phyloP scores from a whole-genome alignment of 176 grass and related monocot genomes.

The Miscanthus lutarioriparius region DNA sequence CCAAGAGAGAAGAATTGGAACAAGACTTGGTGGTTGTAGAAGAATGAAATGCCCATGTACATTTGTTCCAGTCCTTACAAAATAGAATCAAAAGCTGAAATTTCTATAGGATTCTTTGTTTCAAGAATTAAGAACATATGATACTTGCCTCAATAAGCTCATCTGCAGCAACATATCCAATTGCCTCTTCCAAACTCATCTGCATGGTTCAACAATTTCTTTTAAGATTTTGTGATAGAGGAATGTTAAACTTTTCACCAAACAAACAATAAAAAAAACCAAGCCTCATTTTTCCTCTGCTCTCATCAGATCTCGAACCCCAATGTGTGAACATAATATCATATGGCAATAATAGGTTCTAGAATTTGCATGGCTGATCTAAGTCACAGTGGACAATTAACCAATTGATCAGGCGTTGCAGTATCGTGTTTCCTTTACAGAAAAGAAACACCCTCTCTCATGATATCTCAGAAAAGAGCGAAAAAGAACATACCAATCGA shows the following conservation, averaged over 20 bases:
- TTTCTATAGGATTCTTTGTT: background rate
- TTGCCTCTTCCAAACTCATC: slow-evolving; percentile 98
- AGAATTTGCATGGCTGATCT: slow-evolving; percentile 9
- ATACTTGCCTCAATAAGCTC: slow-evolving; percentile 96
- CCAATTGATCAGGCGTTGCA: background rate
- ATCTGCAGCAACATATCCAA: slow-evolving; percentile 99
- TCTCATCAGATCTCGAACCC: background rate
- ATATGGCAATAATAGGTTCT: background rate
- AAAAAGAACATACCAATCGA: slow-evolving; percentile 68
- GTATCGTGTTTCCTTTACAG: background rate
- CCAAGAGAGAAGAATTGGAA: background rate
- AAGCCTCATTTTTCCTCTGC: background rate
- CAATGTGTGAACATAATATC: background rate
- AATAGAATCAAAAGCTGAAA: background rate
- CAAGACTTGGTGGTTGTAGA: background rate
- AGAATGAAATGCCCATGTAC: slow-evolving; percentile 33
- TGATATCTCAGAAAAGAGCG: background rate
- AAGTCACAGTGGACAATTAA: background rate
- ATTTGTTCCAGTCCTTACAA: slow-evolving; percentile 1
- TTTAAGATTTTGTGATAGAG: slow-evolving; percentile 24
- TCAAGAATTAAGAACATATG: slow-evolving; percentile 14
- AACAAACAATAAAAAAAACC: background rate
- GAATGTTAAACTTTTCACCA: slow-evolving; percentile 8
- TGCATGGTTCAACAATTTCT: slow-evolving; percentile 50
- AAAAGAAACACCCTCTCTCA: background rate